A percentile compares a stretch with the other conserved stretches of the same genome.
phyloP scores from a whole-genome alignment of 2,329 filamentous ascomycete genomes.

The Monascus ruber region DNA sequence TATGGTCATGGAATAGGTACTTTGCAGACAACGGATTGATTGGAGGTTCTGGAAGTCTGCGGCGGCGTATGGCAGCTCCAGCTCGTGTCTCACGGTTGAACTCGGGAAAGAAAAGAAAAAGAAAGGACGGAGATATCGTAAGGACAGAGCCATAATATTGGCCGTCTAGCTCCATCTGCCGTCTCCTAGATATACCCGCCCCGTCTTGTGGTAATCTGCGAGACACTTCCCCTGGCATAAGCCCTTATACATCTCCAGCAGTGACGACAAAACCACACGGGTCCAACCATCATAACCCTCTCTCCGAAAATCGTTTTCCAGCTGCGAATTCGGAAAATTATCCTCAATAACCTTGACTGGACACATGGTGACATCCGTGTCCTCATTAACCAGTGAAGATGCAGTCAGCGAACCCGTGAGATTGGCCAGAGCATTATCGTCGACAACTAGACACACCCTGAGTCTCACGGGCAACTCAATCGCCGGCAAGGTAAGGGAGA shows the following conservation, averaged over 20 bases:
- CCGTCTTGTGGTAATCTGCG: constrained; percentile 13
- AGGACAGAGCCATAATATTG: too few relatives aligned
- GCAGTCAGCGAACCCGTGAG: constrained; percentile 7
- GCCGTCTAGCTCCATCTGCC: constrained; percentile 10
- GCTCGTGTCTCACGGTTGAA: too few relatives aligned
- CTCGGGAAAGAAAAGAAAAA: too few relatives aligned
- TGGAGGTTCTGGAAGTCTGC: too few relatives aligned
- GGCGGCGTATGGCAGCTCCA: too few relatives aligned
- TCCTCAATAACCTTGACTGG: constrained; percentile 19
- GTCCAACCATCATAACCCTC: constrained; percentile 15
- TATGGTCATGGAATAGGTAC: too few relatives aligned
- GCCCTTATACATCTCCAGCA: constrained; percentile 18
- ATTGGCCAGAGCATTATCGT: constrained; percentile 13
- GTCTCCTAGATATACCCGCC: constrained; percentile 12
- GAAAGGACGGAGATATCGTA: too few relatives aligned
- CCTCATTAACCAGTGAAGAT: constrained; percentile 4
- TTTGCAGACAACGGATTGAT: too few relatives aligned
- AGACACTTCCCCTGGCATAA: constrained; percentile 13
- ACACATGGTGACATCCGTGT: constrained; percentile 6
- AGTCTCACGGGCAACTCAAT: constrained; percentile 17
- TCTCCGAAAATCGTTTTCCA: constrained; percentile 5
- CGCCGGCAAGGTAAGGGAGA: constrained; percentile 12
- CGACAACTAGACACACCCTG: constrained; percentile 16
- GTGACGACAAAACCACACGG: constrained; percentile 12
- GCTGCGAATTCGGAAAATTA: constrained; percentile 15